Percentiles rank a stretch among this genome's conserved stretches.
Conservation (phyloP, 1,284 basidiomycete species). For the Volvariella surrecta region DNA sequence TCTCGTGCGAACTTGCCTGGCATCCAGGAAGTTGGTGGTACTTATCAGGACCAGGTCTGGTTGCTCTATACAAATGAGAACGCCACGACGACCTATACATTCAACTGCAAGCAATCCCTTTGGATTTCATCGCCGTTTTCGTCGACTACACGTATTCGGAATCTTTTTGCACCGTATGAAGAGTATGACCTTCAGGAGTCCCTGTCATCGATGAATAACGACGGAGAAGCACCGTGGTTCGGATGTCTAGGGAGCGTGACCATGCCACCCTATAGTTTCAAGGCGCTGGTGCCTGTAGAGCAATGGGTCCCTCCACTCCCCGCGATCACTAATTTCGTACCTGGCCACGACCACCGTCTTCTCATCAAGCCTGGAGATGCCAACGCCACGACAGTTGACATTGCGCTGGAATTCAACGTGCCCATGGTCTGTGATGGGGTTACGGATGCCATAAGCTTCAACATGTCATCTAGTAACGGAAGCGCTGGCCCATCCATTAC, state of each 20-base stretch:
- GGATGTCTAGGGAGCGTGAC: conserved; percentile 66
- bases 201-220: conserved; percentile 46
- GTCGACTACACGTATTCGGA: conserved; percentile 53
- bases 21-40: conserved; percentile 49
- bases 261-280: conserved; percentile 73
- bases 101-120: conserved; percentile 43
- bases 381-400: conserved; percentile 55
- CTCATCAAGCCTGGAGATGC: conserved; percentile 34
- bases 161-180: conserved; percentile 81
- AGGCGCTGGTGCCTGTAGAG: conserved; percentile 61
- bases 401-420: conserved; percentile 72
- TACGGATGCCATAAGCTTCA: conserved; percentile 52
- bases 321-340: conserved; percentile 68
- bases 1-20: conserved; percentile 52
- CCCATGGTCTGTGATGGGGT: conserved; percentile 69
- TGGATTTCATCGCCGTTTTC: conserved; percentile 77
- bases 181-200: conserved; percentile 61
- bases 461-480: conserved; percentile 62
- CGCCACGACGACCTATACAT: conserved; percentile 50
- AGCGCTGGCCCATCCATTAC: conserved; percentile 46
- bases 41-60: conserved; percentile 65
- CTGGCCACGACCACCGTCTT: conserved; percentile 80
- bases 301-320: conserved; percentile 69
- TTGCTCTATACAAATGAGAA: conserved; percentile 84
- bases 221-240: conserved; percentile 49